Conservation (phyloP, 352 stramenopile genomes). For the Globisporangium carolinianum region DNA sequence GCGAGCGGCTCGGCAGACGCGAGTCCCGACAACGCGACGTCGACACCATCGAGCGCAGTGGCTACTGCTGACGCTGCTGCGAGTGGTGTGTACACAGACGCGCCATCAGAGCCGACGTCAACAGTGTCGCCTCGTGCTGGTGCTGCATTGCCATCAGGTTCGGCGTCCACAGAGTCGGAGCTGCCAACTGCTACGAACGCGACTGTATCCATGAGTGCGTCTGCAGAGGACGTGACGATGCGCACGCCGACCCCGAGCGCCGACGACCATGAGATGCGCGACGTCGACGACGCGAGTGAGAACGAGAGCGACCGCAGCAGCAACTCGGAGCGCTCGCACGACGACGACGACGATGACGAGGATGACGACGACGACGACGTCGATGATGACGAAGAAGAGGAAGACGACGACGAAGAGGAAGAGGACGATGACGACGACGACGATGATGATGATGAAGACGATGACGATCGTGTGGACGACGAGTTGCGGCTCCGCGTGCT, state of each 20-base stretch:
- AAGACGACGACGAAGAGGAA: constrained; percentile 60
- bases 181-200: neutral
- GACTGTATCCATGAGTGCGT: constrained; percentile 2
- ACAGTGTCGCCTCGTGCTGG: neutral
- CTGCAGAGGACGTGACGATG: constrained; percentile 65
- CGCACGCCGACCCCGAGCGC: constrained; percentile 33
- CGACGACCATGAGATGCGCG: constrained; percentile 55
- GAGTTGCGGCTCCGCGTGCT: constrained; percentile 43
- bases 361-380: constrained; percentile 17
- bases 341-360: constrained; percentile 22
- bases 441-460: constrained; percentile 47
- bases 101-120: neutral
- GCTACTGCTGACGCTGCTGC: neutral
- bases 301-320: constrained; percentile 61
- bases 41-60: neutral
- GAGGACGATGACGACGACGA: constrained; percentile 53
- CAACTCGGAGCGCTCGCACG: constrained; percentile 39
- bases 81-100: neutral
- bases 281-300: constrained; percentile 39
- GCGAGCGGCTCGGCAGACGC: neutral
- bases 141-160: too few species aligned
- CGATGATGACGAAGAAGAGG: constrained; percentile 32
- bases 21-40: neutral
- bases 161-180: neutral
- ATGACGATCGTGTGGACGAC: constrained; percentile 57